Evolutionary conservation across 73 alveolate genomes (phyloP), one percentile per base, ranked within the genome.

Genomic region (Stentor roeselii): DNA sequence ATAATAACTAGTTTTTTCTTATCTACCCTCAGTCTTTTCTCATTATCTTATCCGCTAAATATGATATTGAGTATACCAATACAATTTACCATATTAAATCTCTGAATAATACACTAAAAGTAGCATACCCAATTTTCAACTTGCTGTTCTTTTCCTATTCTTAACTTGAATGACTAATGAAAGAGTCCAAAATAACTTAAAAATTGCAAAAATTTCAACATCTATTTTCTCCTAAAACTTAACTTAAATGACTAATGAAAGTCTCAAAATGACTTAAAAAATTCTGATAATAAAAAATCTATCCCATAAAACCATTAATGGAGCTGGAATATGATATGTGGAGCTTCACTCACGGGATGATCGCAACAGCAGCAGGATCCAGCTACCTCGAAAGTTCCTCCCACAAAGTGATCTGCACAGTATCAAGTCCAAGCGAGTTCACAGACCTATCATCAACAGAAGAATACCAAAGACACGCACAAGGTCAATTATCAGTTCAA

Each of bases 321-420:
- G 80, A 67, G 34, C 80, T 67, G 21, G 80, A 21, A 67, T 36
- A 36, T 1, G 80, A 67, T 27, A 32, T 32, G 37, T 67, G 80
- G 80, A 67, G 80, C 80, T 67, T 67, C 34, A 21, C 80, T 32
- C n/a, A 67, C 11, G 34, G 80, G 1, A 21, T 67, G 11, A 40
- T 21, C 41, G 37, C 21, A 30, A 67, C 80, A 30, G 80, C 80
- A 1, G n/a, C 80, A 30, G 80, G 80, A 1, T 67, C 80, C 2
- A 40, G 42, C 11, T 67, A 67, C 34, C 37, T 67, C 11, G 80
- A 67, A 2, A 21, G 41, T 2, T 21, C 21, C 21, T 27, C 41
- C 2, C 80, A 67, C 41, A 67, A 67, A 67, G 34, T 67, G 21
- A 36, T 67, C 14, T 21, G 41, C 34, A 34, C 41, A 27, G 80